A percentile compares a stretch with the other conserved stretches of the same genome.
Evolutionary conservation across 805 yeast genomes (phyloP).

Genomic region (Starmerella roubikii): DNA sequence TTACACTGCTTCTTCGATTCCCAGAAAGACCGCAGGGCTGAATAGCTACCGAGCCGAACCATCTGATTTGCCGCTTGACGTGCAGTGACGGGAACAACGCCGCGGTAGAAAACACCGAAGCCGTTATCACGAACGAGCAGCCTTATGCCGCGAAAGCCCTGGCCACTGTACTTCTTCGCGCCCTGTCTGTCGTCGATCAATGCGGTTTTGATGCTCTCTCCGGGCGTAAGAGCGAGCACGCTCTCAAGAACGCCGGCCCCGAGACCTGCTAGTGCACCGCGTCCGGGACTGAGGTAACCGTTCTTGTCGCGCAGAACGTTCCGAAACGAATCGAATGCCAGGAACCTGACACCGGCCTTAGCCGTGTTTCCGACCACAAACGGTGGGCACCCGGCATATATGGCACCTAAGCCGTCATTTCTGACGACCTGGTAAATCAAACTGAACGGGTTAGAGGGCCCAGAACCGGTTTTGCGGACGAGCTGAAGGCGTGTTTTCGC

Average conservation of each 20-base stretch:
- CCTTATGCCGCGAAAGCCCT: constrained; percentile 48
- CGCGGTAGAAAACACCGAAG: constrained; percentile 70
- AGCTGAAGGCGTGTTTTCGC: constrained; percentile 89
- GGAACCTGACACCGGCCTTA: constrained; percentile 87
- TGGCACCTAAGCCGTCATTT: constrained; percentile 61
- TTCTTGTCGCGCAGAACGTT: constrained; percentile 60
- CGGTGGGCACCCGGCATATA: constrained; percentile 94
- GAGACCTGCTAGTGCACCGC: constrained; percentile 92
- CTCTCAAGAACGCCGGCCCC: constrained; percentile 94
- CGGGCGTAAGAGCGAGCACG: constrained; percentile 88
- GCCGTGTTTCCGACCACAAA: constrained; percentile 92
- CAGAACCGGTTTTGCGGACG: constrained; percentile 21
- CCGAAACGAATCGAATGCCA: constrained; percentile 85
- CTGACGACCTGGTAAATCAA: constrained; percentile 62
- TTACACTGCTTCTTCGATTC: constrained; percentile 34
- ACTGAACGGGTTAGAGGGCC: constrained; percentile 52
- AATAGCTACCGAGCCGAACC: constrained; percentile 86
- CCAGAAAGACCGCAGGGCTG: constrained; percentile 50
- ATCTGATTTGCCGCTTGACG: constrained; percentile 95
- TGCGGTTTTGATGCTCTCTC: constrained; percentile 92
- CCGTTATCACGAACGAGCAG: constrained; percentile 66
- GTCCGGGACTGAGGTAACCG: constrained; percentile 76
- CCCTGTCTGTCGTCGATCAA: constrained; percentile 84
- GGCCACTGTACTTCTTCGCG: constrained; percentile 44
- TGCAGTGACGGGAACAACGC: constrained; percentile 81